These are phyloP conservation scores for Nannochloropsis oceanica DNA, from an alignment of 108 stramenopile species.

Conservation along the genomic window DNA sequence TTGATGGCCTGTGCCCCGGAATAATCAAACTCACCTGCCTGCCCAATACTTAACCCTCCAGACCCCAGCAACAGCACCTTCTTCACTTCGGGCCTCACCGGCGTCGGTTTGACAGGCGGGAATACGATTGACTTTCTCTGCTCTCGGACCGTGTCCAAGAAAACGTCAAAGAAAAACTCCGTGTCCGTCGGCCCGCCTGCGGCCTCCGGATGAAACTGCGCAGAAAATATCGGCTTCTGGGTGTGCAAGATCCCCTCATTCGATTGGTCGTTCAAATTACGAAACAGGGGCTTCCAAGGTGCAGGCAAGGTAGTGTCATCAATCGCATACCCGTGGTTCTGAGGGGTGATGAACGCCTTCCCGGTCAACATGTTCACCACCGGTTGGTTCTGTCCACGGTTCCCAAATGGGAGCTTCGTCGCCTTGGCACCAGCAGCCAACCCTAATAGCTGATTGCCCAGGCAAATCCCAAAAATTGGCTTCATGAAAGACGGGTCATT, in stretches of 20 bases:
- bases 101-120: constrained; percentile 8
- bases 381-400: constrained; percentile 96
- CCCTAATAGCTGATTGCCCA: constrained; percentile 91
- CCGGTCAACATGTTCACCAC: constrained; percentile 80
- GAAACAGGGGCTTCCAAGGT: constrained; percentile 80
- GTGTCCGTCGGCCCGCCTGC: constrained; percentile 90
- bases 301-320: constrained; percentile 59
- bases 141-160: constrained; percentile 43
- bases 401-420: constrained; percentile 82
- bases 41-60: constrained; percentile 94
- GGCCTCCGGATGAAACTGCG: constrained; percentile 98
- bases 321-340: constrained; percentile 74
- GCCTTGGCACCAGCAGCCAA: constrained; percentile 77
- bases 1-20: constrained; percentile 81
- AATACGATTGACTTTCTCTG: constrained; percentile 10
- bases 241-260: constrained; percentile 94
- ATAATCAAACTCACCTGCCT: constrained; percentile 99
- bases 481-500: constrained; percentile 48
- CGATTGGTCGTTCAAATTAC: constrained; percentile 89
- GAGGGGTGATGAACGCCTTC: constrained; percentile 95
- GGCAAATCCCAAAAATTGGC: constrained; percentile 96
- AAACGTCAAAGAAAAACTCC: constrained; percentile 94
- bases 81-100: constrained; percentile 42
- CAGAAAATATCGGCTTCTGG: constrained; percentile 87
- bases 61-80: constrained; percentile 92